Evolutionary conservation across 2,329 filamentous ascomycete genomes (phyloP).

Genomic region (Claviceps purpurea): DNA sequence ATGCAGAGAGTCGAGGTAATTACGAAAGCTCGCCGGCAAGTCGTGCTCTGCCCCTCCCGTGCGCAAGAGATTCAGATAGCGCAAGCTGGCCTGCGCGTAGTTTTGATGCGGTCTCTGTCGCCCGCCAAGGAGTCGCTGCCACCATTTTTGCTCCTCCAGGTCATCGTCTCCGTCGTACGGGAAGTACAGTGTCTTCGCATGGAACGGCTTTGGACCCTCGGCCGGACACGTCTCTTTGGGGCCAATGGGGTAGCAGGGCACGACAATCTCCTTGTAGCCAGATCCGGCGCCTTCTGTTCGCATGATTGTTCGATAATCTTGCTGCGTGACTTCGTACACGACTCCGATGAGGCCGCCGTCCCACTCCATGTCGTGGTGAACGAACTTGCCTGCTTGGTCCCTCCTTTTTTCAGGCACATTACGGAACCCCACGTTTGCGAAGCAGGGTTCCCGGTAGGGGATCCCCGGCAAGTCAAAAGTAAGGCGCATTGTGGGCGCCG

Average conservation of each 20-base stretch:
- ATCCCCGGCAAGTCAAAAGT: conserved; percentile 78
- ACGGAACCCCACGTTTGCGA: conserved; percentile 64
- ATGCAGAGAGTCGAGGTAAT: conserved; percentile 55
- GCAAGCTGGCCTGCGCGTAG: conserved; percentile 70
- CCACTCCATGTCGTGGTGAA: conserved; percentile 34
- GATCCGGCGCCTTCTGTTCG: conserved; percentile 79
- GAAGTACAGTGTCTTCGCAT: conserved; percentile 68
- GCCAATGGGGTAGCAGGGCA: conserved; percentile 62
- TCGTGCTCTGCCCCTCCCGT: conserved; percentile 67
- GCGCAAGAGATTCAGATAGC: conserved; percentile 71
- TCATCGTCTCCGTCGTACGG: conserved; percentile 21
- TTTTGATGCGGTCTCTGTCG: conserved; percentile 47
- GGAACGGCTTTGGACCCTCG: conserved; percentile 48
- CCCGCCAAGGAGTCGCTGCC: conserved; percentile 30
- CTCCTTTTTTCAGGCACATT: conserved; percentile 30
- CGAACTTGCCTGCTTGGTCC: conserved; percentile 10
- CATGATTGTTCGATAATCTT: conserved; percentile 77
- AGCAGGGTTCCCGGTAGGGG: conserved; percentile 82
- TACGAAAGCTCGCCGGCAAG: conserved; percentile 66
- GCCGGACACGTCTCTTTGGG: conserved; percentile 48
- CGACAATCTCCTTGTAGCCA: conserved; percentile 70
- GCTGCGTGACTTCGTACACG: conserved; percentile 81
- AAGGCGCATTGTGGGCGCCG: conserved; percentile 63
- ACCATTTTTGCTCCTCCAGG: conserved; percentile 27
- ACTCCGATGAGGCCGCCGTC: conserved; percentile 77